Conservation (phyloP, 1,139 yeast genomes). For the Yamadazyma diospyri region DNA sequence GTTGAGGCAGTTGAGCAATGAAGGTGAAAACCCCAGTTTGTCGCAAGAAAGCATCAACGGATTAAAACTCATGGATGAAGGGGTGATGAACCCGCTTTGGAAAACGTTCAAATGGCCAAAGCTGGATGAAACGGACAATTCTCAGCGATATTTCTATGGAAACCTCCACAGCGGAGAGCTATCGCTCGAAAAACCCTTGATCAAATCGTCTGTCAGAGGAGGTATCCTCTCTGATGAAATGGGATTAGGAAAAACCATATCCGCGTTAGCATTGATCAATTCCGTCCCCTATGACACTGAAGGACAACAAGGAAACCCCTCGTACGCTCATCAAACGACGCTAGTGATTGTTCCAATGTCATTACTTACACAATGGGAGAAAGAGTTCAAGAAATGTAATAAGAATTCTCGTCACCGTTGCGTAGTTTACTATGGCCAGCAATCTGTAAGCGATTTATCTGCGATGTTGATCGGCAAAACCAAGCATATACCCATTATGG, state of each 20-base stretch:
- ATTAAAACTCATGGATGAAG: constrained; percentile 36
- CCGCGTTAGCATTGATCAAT: constrained; percentile 71
- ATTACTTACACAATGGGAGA: constrained; percentile 84
- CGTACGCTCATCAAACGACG: constrained; percentile 69
- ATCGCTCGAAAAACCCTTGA: constrained; percentile 61
- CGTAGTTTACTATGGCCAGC: constrained; percentile 73
- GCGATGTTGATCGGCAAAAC: constrained; percentile 34
- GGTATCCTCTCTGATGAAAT: constrained; percentile 97
- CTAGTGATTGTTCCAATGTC: constrained; percentile 91
- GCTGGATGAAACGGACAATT: constrained; percentile 16
- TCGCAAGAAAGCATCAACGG: constrained; percentile 21
- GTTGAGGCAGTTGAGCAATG: constrained; percentile 30
- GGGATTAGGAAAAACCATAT: constrained; percentile 94
- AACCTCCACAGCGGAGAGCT: constrained; percentile 83
- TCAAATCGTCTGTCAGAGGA: constrained; percentile 60
- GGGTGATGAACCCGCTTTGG: constrained; percentile 84
- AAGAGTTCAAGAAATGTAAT: constrained; percentile 66
- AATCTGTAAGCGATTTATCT: constrained; percentile 46
- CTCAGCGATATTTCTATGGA: constrained; percentile 55
- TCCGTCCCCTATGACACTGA: constrained; percentile 52
- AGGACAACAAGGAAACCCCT: constrained; percentile 9
- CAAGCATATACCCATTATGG: constrained; percentile 57
- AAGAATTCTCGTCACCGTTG: constrained; percentile 41
- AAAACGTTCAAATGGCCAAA: constrained; percentile 73
- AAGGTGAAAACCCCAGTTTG: constrained; percentile 5